phyloP scores from a whole-genome alignment of 2,329 filamentous ascomycete species.

The Xylaria multiplex region DNA sequence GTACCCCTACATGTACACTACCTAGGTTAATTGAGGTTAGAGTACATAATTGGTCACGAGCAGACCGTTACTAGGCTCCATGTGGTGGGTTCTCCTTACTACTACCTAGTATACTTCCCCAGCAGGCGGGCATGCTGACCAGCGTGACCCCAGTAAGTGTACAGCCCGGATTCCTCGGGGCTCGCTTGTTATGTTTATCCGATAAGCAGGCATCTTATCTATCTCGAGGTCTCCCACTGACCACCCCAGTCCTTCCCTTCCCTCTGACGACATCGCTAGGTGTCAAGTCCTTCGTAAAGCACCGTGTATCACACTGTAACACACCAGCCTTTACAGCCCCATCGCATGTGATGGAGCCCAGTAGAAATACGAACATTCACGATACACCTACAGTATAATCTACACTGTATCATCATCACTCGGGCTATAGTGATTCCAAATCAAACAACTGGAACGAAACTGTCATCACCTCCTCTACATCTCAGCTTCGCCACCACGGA shows the following conservation, averaged over 20 bases:
- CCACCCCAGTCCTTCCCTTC: constrained; percentile 6
- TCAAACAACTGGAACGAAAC: constrained; percentile 26
- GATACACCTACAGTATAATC: neutral
- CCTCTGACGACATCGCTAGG: constrained; percentile 34
- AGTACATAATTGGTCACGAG: constrained; percentile 5
- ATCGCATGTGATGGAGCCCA: too few species aligned
- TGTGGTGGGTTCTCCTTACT: neutral
- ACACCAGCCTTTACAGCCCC: neutral
- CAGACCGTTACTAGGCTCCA: neutral
- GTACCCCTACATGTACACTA: neutral
- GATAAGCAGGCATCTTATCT: constrained; percentile 18
- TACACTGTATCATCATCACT: constrained; percentile 13
- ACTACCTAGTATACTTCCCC: too few species aligned
- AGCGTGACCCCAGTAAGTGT: too few species aligned
- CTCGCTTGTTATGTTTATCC: constrained; percentile 20
- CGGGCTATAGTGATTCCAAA: constrained; percentile 31
- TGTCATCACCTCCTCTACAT: constrained; percentile 31
- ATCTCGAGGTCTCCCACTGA: neutral
- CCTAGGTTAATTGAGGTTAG: constrained; percentile 3
- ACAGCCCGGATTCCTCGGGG: constrained; percentile 4
- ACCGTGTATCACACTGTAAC: constrained; percentile 20
- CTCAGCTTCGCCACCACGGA: constrained; percentile 20
- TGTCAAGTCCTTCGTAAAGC: constrained; percentile 1
- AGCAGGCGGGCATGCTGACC: too few species aligned
- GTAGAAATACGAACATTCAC: neutral